A percentile compares a stretch with the other conserved stretches of the same genome.
phyloP scores from a whole-genome alignment of 2,329 filamentous ascomycete species.

The Cladophialophora immunda region DNA sequence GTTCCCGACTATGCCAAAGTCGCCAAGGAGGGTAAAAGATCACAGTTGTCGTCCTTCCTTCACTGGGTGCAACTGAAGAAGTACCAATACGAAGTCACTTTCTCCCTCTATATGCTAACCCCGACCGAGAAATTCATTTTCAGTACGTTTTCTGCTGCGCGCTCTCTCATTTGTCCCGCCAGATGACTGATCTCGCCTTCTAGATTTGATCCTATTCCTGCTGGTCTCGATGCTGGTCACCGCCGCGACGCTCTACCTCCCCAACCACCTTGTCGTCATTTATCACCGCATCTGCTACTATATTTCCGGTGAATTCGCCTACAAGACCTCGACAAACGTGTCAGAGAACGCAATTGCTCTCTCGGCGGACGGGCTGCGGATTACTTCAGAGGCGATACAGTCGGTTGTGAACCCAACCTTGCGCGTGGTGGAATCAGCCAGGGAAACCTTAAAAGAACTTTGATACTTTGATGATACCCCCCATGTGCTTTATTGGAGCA shows the following conservation, averaged over 20 bases:
- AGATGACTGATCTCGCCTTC: constrained; percentile 7
- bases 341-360: constrained; percentile 19
- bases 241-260: constrained; percentile 89
- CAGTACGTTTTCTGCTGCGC: constrained; percentile 68
- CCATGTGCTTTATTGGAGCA: constrained; percentile 6
- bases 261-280: constrained; percentile 85
- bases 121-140: constrained; percentile 96
- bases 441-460: constrained; percentile 29
- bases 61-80: constrained; percentile 93
- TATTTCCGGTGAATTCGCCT: constrained; percentile 75
- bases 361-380: constrained; percentile 21
- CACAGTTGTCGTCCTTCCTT: constrained; percentile 63
- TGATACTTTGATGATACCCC: constrained; percentile 25
- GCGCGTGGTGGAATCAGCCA: constrained; percentile 15
- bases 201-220: constrained; percentile 91
- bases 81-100: constrained; percentile 98
- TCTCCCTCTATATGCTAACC: constrained; percentile 96
- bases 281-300: constrained; percentile 92
- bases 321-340: constrained; percentile 42
- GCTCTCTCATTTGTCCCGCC: constrained; percentile 11
- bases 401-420: constrained; percentile 8
- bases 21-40: constrained; percentile 27
- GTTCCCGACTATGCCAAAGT: constrained; percentile 36
- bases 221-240: constrained; percentile 86
- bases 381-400: constrained; percentile 16